Conservation (phyloP, 768 basidiomycete genomes). For the Bullera alba region DNA sequence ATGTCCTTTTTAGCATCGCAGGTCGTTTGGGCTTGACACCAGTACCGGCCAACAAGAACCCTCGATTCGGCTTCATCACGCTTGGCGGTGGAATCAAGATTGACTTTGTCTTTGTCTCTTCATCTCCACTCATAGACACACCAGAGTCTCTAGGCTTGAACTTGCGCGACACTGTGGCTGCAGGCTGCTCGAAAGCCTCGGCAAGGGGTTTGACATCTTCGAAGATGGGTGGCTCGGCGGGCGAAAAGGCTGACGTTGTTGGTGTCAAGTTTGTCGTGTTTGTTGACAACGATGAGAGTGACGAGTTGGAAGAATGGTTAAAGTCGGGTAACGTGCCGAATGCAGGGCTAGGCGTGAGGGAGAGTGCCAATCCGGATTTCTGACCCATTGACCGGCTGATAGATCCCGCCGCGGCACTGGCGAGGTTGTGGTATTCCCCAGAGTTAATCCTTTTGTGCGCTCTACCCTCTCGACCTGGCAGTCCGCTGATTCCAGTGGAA, state of each 20-base stretch:
- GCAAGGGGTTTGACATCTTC: slow-evolving; percentile 43
- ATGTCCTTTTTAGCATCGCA: slow-evolving; percentile 39
- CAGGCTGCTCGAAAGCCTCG: slow-evolving; percentile 34
- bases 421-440: slow-evolving; percentile 14
- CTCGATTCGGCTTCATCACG: not conserved
- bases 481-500: slow-evolving; percentile 1
- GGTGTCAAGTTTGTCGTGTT: slow-evolving; percentile 29
- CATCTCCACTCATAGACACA: slow-evolving; percentile 30
- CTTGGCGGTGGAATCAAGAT: slow-evolving; percentile 4
- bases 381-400: slow-evolving; percentile 41
- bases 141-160: slow-evolving; percentile 45
- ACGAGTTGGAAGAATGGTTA: slow-evolving; percentile 34
- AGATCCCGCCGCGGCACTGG: slow-evolving; percentile 9
- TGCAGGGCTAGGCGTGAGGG: slow-evolving; percentile 15
- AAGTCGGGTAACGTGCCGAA: slow-evolving; percentile 29
- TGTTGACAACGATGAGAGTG: slow-evolving; percentile 32
- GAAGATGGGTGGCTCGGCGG: slow-evolving; percentile 39
- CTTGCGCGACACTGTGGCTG: slow-evolving; percentile 26
- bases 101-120: slow-evolving; percentile 7
- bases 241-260: slow-evolving; percentile 31
- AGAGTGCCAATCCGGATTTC: slow-evolving; percentile 38
- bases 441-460: slow-evolving; percentile 30
- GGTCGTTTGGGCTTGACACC: slow-evolving; percentile 22
- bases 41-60: no score
- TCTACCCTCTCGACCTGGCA: slow-evolving; percentile 1